phyloP scores from a whole-genome alignment of 768 basidiomycete species.

The Lactarius akahatsu region DNA sequence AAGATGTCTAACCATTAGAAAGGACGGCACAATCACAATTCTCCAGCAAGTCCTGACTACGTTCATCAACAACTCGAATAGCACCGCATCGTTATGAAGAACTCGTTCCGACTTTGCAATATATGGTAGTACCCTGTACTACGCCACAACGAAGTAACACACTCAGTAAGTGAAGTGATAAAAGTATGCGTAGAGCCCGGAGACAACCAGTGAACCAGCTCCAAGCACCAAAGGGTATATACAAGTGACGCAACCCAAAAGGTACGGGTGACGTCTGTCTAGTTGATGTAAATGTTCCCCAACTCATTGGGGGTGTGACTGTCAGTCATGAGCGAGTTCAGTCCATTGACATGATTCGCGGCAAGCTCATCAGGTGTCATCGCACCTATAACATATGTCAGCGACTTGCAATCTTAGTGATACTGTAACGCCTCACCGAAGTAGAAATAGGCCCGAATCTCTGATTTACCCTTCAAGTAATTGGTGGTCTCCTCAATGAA shows the following conservation, averaged over 20 bases:
- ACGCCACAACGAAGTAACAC: conserved; percentile 7
- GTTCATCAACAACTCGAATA: background rate
- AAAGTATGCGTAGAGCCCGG: background rate
- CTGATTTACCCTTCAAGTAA: conserved; percentile 48
- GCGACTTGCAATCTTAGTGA: background rate
- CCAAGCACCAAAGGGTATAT: background rate
- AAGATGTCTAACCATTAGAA: conserved; percentile 46
- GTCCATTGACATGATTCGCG: conserved; percentile 47
- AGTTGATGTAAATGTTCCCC: conserved; percentile 48
- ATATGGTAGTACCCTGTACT: conserved; percentile 18
- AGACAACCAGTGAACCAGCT: conserved; percentile 18
- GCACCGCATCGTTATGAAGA: background rate
- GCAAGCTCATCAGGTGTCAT: conserved; percentile 48
- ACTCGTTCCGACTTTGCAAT: background rate
- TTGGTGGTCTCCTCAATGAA: conserved; percentile 49
- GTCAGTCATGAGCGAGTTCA: conserved; percentile 51
- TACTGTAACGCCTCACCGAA: conserved; percentile 56
- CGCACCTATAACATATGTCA: conserved; percentile 38
- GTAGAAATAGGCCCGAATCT: conserved; percentile 47
- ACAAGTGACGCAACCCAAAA: background rate
- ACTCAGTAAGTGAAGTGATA: background rate
- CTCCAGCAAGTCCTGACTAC: background rate
- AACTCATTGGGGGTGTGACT: conserved; percentile 52
- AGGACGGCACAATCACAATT: background rate
- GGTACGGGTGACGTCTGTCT: conserved; percentile 26